These are phyloP conservation scores for Tolypocladium endophyticum DNA, from an alignment of 2,329 filamentous ascomycete species.

Conservation along the genomic window DNA sequence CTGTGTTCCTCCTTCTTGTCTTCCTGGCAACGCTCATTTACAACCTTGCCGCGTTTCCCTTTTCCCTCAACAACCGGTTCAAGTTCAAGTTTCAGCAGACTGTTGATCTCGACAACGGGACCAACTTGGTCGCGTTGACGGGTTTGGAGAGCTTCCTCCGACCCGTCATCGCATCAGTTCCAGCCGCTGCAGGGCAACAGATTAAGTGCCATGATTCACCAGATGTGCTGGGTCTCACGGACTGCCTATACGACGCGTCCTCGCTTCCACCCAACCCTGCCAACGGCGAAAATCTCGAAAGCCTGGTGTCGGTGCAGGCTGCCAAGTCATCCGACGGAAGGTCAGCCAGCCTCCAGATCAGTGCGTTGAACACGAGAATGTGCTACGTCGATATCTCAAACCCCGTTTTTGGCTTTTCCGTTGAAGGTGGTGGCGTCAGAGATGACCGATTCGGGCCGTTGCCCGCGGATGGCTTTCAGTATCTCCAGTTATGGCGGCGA, in stretches of 20 bases:
- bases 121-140: constrained; percentile 57
- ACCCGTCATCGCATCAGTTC: constrained; percentile 56
- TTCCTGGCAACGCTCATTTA: constrained; percentile 71
- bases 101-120: constrained; percentile 64
- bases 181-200: constrained; percentile 55
- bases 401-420: constrained; percentile 53
- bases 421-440: constrained; percentile 48
- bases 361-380: constrained; percentile 64
- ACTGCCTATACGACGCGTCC: constrained; percentile 61
- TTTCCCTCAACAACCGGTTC: constrained; percentile 66
- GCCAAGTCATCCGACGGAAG: constrained; percentile 22
- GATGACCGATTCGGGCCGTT: constrained; percentile 56
- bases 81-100: constrained; percentile 83
- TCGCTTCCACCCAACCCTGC: constrained; percentile 49
- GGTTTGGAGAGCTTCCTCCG: constrained; percentile 60
- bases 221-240: constrained; percentile 36
- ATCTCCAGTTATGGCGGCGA: constrained; percentile 73
- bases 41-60: constrained; percentile 80
- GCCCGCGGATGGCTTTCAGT: constrained; percentile 50
- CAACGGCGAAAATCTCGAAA: constrained; percentile 31
- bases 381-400: constrained; percentile 65
- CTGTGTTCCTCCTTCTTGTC: constrained; percentile 62
- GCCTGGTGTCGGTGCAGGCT: constrained; percentile 52
- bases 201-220: constrained; percentile 39
- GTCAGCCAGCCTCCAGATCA: constrained; percentile 53